Percentiles rank a stretch among this genome's conserved stretches.
These are phyloP conservation scores for Colletotrichum theobromicola DNA, from an alignment of 2,329 filamentous ascomycete genomes.

Conservation along the genomic window DNA sequence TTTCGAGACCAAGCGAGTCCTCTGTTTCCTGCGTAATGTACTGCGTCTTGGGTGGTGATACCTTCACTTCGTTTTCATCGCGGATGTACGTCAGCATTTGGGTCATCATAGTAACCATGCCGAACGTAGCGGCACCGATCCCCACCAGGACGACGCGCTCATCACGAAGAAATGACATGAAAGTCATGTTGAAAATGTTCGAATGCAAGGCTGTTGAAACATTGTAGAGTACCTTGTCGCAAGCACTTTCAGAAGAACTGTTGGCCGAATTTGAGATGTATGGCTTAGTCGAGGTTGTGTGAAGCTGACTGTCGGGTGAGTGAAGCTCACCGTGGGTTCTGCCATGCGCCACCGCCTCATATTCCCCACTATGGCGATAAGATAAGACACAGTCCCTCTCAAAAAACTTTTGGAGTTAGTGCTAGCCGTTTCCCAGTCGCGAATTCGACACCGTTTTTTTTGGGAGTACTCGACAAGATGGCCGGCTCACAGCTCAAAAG, in stretches of 20 bases:
- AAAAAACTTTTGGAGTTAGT: conserved; percentile 27
- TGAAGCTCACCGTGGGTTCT: conserved; percentile 12
- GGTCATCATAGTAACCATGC: conserved; percentile 62
- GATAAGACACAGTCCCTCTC: conserved; percentile 26
- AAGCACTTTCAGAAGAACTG: background rate
- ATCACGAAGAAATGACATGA: conserved; percentile 46
- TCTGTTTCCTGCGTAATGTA: conserved; percentile 80
- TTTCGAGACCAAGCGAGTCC: conserved; percentile 70
- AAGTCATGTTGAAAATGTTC: conserved; percentile 14
- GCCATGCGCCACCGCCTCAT: conserved; percentile 25
- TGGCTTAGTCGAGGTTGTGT: too few relatives aligned
- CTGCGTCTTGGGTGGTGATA: conserved; percentile 68
- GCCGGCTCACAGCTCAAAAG: conserved; percentile 95
- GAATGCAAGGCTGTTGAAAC: background rate
- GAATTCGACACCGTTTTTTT: conserved; percentile 3
- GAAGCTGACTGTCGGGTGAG: background rate
- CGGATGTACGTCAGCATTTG: conserved; percentile 64
- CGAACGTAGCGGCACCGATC: conserved; percentile 62
- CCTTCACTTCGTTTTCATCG: conserved; percentile 70
- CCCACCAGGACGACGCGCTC: conserved; percentile 59
- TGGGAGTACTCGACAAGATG: conserved; percentile 59
- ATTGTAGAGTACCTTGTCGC: background rate
- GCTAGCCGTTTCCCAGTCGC: background rate
- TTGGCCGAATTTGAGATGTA: background rate
- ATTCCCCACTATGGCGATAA: conserved; percentile 26